Evolutionary conservation across 345 rosid genomes (phyloP), one percentile per base, ranked within the genome.

Genomic region (Luvunga scandens): DNA sequence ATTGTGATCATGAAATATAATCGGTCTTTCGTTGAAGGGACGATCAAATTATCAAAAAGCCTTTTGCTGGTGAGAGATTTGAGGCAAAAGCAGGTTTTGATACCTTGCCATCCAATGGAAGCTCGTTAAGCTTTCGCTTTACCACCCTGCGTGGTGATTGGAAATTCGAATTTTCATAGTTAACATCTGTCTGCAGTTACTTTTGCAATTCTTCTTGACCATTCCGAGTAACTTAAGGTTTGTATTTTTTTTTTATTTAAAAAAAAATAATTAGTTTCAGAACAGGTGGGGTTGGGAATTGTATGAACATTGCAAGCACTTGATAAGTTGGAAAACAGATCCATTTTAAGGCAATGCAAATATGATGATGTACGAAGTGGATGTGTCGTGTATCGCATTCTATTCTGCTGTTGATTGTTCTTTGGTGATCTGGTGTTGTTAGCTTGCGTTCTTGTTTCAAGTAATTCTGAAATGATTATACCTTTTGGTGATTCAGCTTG

Each of bases 21-120:
- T 62, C 64, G 84, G 67, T 80, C 82, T 82, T 79, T 75, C 45
- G 68, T 89, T 77, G 28, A 73, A 85, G 87, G 85, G 86, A 80
- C 81, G 82, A 74, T 69, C 86, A 77, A 71, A 30, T 57, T 25
- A 69, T 75, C 24, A 34, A 45, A 48, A 45, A 27, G 8, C 31
- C 62, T 68, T 38, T 71, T 56, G 30, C 60, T 68, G 75, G 77
- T 77, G 84, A 83, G 80, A 82, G 79, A 77, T 74, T 39, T 79
- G 69, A 75, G 82, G 78, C 81, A 80, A 81, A 80, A 73, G 81
- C 77, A 38, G 82, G 72, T 19, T 87, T 70, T 76, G 79, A 72
- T 86, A 36, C 84, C 87, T 87, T 86, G 83, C 76, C 84, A 85
- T 71, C 79, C 79, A 80, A 84, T 83, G 57, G 76, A 84, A 82